Conservation (phyloP, 306 rosid species). For the Glycyrrhiza uralensis region DNA sequence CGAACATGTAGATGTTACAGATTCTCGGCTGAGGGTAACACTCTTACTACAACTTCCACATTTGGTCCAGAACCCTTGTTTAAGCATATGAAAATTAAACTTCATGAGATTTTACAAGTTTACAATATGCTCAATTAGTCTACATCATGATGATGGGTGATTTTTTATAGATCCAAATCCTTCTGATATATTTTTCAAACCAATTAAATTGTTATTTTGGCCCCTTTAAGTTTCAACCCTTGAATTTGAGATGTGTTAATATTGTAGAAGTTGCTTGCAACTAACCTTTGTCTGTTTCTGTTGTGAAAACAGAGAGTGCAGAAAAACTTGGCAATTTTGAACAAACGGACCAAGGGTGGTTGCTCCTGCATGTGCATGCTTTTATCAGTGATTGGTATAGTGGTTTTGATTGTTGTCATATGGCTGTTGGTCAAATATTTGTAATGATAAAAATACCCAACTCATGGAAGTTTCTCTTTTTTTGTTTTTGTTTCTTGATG, state of each 20-base stretch:
- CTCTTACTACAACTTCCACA: slow-evolving; percentile 26
- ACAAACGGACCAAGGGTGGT: slow-evolving; percentile 84
- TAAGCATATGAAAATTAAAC: neutral
- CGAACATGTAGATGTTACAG: slow-evolving; percentile 81
- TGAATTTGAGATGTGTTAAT: neutral
- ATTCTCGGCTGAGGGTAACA: slow-evolving; percentile 84
- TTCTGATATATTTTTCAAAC: neutral
- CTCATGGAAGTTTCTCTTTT: neutral
- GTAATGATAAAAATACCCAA: slow-evolving; percentile 37
- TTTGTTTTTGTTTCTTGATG: slow-evolving; percentile 9
- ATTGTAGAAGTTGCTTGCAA: slow-evolving; percentile 2
- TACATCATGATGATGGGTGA: neutral
- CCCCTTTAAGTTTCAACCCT: neutral
- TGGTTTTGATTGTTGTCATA: slow-evolving; percentile 59
- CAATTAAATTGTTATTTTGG: neutral
- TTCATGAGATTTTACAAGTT: neutral
- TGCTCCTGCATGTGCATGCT: slow-evolving; percentile 96
- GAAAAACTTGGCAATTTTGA: slow-evolving; percentile 83
- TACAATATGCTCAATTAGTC: neutral
- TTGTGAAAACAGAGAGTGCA: slow-evolving; percentile 76
- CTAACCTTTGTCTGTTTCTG: slow-evolving; percentile 19
- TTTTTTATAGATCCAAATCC: neutral
- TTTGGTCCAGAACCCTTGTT: neutral
- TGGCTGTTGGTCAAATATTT: slow-evolving; percentile 70
- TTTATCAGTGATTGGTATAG: slow-evolving; percentile 69